phyloP scores from a whole-genome alignment of 2,329 filamentous ascomycete species.

The Mycogone perniciosa region DNA sequence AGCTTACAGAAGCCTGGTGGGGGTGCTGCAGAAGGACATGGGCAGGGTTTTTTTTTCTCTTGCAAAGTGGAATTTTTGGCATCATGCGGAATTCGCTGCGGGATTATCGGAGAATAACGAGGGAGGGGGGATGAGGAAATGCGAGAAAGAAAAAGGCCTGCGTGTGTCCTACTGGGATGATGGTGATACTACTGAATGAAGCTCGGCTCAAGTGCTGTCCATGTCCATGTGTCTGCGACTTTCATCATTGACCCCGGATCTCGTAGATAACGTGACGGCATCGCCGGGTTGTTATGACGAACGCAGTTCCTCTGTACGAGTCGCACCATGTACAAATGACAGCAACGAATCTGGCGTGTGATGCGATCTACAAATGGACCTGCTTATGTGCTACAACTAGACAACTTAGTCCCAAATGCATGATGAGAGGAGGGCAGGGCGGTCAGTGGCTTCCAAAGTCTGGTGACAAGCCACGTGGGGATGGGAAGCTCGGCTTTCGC shows the following conservation, averaged over 20 bases:
- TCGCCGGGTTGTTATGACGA: not conserved
- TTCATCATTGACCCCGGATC: too few relatives aligned
- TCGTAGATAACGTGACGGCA: too few relatives aligned
- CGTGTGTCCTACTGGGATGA: not conserved
- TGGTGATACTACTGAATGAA: too few relatives aligned
- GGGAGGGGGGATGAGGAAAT: not conserved
- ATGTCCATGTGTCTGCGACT: too few relatives aligned
- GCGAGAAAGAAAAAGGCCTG: not conserved
- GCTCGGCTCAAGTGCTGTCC: too few relatives aligned
- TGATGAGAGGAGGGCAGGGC: not conserved
- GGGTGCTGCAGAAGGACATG: not conserved
- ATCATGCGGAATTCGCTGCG: not conserved
- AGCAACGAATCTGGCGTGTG: conserved; percentile 3
- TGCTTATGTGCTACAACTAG: not conserved
- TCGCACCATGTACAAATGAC: not conserved
- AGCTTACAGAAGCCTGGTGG: not conserved
- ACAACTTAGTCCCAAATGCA: not conserved
- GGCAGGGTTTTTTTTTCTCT: not conserved
- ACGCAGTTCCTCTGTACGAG: not conserved
- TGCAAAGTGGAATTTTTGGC: not conserved
- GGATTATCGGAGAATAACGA: not conserved
- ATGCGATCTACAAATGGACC: conserved; percentile 4
- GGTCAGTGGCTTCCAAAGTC: not conserved
- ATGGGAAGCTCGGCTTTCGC: not conserved
- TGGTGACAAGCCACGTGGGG: conserved; percentile 4